Evolutionary conservation across 2,329 filamentous ascomycete species (phyloP).

Genomic region (Xylaria sp.): DNA sequence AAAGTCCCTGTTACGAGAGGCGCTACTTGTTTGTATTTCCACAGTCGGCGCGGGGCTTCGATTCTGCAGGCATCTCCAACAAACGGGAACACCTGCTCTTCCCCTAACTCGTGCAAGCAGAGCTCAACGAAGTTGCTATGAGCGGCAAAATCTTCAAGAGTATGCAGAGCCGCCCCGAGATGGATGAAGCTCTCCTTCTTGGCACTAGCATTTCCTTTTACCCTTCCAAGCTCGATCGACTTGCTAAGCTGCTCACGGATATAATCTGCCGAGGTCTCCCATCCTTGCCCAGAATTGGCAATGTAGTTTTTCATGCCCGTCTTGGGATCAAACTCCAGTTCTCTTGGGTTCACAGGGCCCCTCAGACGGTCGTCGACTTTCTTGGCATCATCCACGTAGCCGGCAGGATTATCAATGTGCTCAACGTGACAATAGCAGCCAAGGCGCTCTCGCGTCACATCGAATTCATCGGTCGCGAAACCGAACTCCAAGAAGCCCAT

Average conservation of each 20-base stretch:
- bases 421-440: constrained; percentile 62
- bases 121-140: constrained; percentile 66
- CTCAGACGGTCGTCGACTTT: constrained; percentile 46
- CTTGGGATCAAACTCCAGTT: constrained; percentile 47
- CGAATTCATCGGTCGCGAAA: constrained; percentile 66
- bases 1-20: constrained; percentile 66
- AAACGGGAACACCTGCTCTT: constrained; percentile 62
- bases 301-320: constrained; percentile 51
- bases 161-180: constrained; percentile 63
- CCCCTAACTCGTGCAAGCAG: constrained; percentile 61
- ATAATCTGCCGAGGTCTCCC: constrained; percentile 48
- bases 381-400: constrained; percentile 47
- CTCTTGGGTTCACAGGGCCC: constrained; percentile 45
- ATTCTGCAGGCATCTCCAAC: constrained; percentile 55
- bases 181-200: constrained; percentile 44
- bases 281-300: constrained; percentile 45
- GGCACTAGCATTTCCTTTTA: constrained; percentile 35
- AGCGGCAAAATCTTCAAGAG: constrained; percentile 64
- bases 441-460: constrained; percentile 63
- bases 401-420: constrained; percentile 62
- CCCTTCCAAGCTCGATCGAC: constrained; percentile 45
- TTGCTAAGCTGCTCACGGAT: constrained; percentile 43
- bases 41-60: constrained; percentile 50
- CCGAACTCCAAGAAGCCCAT: constrained; percentile 66
- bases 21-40: constrained; percentile 55